phyloP scores from a whole-genome alignment of 225 moss, liverwort and hornwort species.

The Bryum argenteum region DNA sequence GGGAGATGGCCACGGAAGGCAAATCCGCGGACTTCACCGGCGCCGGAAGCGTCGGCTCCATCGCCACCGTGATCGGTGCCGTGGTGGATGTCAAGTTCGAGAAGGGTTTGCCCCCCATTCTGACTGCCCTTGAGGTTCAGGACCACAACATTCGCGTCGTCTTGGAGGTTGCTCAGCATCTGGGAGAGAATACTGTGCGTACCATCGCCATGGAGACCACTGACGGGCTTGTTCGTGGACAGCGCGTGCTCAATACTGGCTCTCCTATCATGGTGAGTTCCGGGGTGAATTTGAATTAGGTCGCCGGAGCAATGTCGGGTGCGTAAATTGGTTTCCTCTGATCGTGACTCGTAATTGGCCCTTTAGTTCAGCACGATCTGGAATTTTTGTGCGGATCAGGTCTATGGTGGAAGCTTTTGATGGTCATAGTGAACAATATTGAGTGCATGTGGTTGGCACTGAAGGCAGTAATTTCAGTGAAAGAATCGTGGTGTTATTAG shows the following conservation, averaged over 20 bases:
- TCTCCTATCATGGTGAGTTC: slow-evolving; percentile 77
- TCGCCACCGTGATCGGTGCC: slow-evolving; percentile 87
- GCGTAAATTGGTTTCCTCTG: background rate
- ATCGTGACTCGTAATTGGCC: background rate
- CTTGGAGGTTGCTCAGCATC: slow-evolving; percentile 92
- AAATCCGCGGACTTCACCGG: slow-evolving; percentile 71
- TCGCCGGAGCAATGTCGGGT: background rate
- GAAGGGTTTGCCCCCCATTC: slow-evolving; percentile 85
- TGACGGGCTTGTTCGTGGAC: slow-evolving; percentile 94
- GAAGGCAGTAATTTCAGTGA: slow-evolving; percentile 16
- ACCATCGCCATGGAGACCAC: slow-evolving; percentile 99
- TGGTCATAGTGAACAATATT: background rate
- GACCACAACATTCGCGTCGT: slow-evolving; percentile 81
- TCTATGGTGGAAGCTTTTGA: background rate
- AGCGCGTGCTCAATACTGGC: slow-evolving; percentile 88
- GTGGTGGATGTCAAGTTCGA: slow-evolving; percentile 98
- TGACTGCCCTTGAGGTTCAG: slow-evolving; percentile 90
- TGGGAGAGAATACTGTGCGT: slow-evolving; percentile 87
- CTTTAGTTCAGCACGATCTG: background rate
- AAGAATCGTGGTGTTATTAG: too few relatives aligned
- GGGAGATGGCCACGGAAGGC: slow-evolving; percentile 54
- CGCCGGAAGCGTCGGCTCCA: slow-evolving; percentile 69
- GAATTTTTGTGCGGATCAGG: background rate
- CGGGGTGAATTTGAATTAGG: slow-evolving; percentile 14
- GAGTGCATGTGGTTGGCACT: too few relatives aligned